Conservation (phyloP, 805 yeast genomes). For the Yamadazyma sp. region DNA sequence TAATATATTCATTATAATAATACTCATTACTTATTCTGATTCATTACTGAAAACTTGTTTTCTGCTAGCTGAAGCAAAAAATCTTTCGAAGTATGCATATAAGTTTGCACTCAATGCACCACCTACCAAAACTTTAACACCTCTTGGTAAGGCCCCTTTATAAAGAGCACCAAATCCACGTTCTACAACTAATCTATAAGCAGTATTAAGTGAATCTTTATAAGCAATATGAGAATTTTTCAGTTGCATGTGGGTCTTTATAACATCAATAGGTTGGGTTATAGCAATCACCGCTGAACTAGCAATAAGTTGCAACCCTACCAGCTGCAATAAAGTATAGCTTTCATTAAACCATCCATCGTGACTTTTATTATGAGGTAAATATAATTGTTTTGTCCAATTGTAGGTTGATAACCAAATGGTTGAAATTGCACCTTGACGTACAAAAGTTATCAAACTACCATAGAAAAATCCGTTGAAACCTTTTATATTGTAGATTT, state of each 20-base stretch:
- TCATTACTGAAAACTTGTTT: slow-evolving; percentile 29
- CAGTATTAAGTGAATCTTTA: slow-evolving; percentile 56
- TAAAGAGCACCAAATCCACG: slow-evolving; percentile 33
- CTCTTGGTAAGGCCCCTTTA: slow-evolving; percentile 38
- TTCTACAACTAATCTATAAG: slow-evolving; percentile 27
- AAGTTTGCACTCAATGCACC: slow-evolving; percentile 42
- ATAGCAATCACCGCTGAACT: slow-evolving; percentile 69
- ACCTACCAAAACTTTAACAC: slow-evolving; percentile 36
- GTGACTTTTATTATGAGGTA: slow-evolving; percentile 43
- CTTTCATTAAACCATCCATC: slow-evolving; percentile 46
- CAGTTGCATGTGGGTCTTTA: slow-evolving; percentile 85
- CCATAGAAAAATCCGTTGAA: slow-evolving; percentile 79
- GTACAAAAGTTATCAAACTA: slow-evolving; percentile 69
- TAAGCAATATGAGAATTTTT: slow-evolving; percentile 58
- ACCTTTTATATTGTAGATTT: slow-evolving; percentile 73
- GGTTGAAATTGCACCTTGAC: slow-evolving; percentile 77
- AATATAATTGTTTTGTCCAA: slow-evolving; percentile 65
- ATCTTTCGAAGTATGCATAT: slow-evolving; percentile 32
- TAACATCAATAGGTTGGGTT: slow-evolving; percentile 87
- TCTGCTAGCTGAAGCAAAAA: slow-evolving; percentile 27
- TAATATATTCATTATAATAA: not conserved
- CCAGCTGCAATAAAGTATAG: slow-evolving; percentile 33
- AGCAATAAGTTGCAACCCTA: slow-evolving; percentile 57
- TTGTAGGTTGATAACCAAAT: slow-evolving; percentile 85
- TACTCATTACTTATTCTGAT: not conserved